A percentile compares a stretch with the other conserved stretches of the same genome.
Evolutionary conservation across 2,329 filamentous ascomycete species (phyloP).

Genomic region (Exophiala lecanii-corni): DNA sequence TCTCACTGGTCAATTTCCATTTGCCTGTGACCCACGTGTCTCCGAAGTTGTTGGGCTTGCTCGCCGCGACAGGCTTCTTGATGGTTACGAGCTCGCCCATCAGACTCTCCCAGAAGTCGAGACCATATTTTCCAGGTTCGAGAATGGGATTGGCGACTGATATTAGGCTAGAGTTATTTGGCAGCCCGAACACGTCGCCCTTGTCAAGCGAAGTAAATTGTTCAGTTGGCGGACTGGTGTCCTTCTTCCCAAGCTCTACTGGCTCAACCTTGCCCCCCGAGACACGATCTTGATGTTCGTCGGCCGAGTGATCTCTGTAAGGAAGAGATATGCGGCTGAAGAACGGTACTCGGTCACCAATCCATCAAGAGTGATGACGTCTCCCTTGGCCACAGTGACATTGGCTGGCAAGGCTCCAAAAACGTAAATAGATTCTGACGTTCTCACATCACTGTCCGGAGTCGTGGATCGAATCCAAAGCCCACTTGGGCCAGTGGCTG

Average conservation of each 20-base stretch:
- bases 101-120: constrained; percentile 71
- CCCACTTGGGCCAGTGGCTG: constrained; percentile 58
- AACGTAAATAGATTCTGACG: constrained; percentile 64
- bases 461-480: constrained; percentile 60
- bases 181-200: constrained; percentile 61
- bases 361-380: constrained; percentile 56
- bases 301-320: constrained; percentile 60
- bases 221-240: constrained; percentile 53
- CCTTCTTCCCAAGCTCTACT: constrained; percentile 57
- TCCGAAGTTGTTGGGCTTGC: constrained; percentile 59
- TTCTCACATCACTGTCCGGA: constrained; percentile 52
- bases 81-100: constrained; percentile 64
- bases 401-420: constrained; percentile 40
- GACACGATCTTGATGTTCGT: constrained; percentile 51
- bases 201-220: constrained; percentile 59
- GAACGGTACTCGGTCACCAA: constrained; percentile 58
- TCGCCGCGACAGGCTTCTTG: constrained; percentile 52
- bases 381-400: constrained; percentile 53
- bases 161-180: constrained; percentile 57
- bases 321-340: constrained; percentile 53
- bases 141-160: constrained; percentile 58
- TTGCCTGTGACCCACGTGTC: constrained; percentile 66
- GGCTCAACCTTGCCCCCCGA: constrained; percentile 50
- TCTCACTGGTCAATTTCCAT: constrained; percentile 60
- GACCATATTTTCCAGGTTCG: constrained; percentile 57